Conservation (phyloP, 495 filamentous ascomycete species). For the Penicillium bialowiezense region DNA sequence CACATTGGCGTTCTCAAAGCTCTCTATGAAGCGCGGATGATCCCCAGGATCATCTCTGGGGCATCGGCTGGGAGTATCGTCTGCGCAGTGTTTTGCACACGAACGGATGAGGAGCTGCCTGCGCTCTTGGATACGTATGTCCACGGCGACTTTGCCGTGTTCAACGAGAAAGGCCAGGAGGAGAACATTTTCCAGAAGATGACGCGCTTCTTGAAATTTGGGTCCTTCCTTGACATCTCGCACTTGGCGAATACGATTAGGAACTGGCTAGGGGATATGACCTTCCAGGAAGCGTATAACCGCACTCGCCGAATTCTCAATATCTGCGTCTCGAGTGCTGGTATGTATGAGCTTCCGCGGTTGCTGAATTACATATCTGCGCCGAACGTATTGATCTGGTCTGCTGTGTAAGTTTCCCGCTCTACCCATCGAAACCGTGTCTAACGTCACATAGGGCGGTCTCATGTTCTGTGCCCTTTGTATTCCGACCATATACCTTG, state of each 20-base stretch:
- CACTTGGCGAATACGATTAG: constrained; percentile 80
- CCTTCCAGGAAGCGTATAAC: constrained; percentile 95
- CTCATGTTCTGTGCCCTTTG: constrained; percentile 88
- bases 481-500: constrained; percentile 73
- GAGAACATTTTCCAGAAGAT: constrained; percentile 67
- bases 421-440: not conserved
- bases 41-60: constrained; percentile 91
- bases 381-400: constrained; percentile 94
- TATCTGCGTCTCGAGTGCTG: constrained; percentile 85
- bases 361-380: constrained; percentile 91
- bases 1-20: constrained; percentile 93
- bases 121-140: constrained; percentile 68
- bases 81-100: constrained; percentile 77
- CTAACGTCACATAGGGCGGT: constrained; percentile 55
- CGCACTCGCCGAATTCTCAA: constrained; percentile 86
- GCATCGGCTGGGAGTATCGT: constrained; percentile 95
- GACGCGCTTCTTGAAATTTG: constrained; percentile 74
- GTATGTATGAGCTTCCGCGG: constrained; percentile 80
- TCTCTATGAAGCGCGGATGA: constrained; percentile 68
- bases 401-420: constrained; percentile 67
- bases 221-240: constrained; percentile 77
- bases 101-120: constrained; percentile 82
- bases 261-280: constrained; percentile 76
- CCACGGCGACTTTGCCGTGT: constrained; percentile 80
- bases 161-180: constrained; percentile 68